Conservation (phyloP, 108 stramenopile genomes). For the Schizochytrium sp. region DNA sequence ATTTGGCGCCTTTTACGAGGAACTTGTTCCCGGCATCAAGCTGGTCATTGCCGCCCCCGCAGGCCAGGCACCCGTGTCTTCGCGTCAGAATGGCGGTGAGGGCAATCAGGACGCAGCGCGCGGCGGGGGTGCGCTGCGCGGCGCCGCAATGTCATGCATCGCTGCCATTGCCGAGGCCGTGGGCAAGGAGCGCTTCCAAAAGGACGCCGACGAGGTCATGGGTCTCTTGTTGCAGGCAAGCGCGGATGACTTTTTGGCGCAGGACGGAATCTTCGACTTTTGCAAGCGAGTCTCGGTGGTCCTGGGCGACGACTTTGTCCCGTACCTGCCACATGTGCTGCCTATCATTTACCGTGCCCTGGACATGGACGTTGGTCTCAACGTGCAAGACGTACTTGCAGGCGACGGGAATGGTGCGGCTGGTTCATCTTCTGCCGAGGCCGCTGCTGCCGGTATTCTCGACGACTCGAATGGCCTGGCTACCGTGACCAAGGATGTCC, state of each 20-base stretch:
- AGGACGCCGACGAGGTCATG: slow-evolving; percentile 16
- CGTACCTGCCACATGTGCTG: not conserved
- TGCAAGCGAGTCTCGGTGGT: not conserved
- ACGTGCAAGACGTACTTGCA: not conserved
- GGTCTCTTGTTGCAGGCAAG: not conserved
- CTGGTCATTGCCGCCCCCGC: not conserved
- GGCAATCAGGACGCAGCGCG: not conserved
- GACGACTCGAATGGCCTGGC: not conserved
- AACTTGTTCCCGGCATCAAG: slow-evolving; percentile 14
- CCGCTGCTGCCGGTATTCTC: not conserved
- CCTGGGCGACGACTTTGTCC: not conserved
- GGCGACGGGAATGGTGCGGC: not conserved
- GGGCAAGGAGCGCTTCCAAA: slow-evolving; percentile 1
- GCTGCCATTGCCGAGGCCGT: not conserved
- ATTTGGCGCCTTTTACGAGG: not conserved
- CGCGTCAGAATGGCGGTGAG: not conserved
- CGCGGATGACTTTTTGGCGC: not conserved
- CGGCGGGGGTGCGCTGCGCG: not conserved
- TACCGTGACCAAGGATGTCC: not conserved
- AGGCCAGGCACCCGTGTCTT: not conserved
- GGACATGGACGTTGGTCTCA: not conserved
- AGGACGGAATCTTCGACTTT: slow-evolving; percentile 11
- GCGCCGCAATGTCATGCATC: slow-evolving; percentile 1
- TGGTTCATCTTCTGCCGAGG: not conserved
- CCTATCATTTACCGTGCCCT: not conserved